phyloP scores from a whole-genome alignment of 202 grass and related monocot genomes.

The Zizania palustris region DNA sequence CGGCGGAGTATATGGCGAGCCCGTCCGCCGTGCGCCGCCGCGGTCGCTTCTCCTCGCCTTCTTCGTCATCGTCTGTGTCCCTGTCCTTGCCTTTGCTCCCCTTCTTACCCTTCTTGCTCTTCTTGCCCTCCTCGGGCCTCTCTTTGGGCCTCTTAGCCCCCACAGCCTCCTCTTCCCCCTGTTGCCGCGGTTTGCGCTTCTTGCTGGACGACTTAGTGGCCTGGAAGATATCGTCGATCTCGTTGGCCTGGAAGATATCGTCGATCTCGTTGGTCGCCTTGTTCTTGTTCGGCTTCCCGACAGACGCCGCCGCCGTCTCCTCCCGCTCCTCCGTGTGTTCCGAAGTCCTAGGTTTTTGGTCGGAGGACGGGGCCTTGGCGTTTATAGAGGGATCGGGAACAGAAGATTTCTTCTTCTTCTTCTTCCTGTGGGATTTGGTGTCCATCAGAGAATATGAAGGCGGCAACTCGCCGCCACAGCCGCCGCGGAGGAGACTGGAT shows the following conservation, averaged over 20 bases:
- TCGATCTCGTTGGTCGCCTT: slow-evolving; percentile 69
- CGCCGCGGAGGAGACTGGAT: neutral
- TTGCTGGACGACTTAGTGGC: slow-evolving; percentile 42
- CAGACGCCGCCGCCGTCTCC: neutral
- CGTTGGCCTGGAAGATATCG: slow-evolving; percentile 66
- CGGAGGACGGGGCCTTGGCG: slow-evolving; percentile 11
- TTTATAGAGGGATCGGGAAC: neutral
- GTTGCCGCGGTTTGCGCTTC: slow-evolving; percentile 52
- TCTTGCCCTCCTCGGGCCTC: slow-evolving; percentile 10
- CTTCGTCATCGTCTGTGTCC: slow-evolving; percentile 35
- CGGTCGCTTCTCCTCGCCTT: slow-evolving; percentile 45
- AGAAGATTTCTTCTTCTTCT: slow-evolving; percentile 18
- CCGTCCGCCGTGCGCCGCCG: slow-evolving; percentile 70
- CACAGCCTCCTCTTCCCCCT: slow-evolving; percentile 20
- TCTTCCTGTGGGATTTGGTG: slow-evolving; percentile 42
- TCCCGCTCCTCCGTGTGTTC: slow-evolving; percentile 11
- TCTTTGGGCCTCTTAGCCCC: slow-evolving; percentile 43
- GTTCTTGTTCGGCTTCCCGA: slow-evolving; percentile 48
- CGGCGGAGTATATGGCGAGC: slow-evolving; percentile 70
- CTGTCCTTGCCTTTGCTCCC: slow-evolving; percentile 35
- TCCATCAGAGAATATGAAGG: slow-evolving; percentile 31
- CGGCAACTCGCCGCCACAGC: neutral
- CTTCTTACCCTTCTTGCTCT: slow-evolving; percentile 41
- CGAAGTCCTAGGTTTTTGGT: slow-evolving; percentile 31
- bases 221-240: slow-evolving; percentile 79